Base-by-base conservation (phyloP, 352 stramenopile species). In the Phytophthora cactorum region DNA sequence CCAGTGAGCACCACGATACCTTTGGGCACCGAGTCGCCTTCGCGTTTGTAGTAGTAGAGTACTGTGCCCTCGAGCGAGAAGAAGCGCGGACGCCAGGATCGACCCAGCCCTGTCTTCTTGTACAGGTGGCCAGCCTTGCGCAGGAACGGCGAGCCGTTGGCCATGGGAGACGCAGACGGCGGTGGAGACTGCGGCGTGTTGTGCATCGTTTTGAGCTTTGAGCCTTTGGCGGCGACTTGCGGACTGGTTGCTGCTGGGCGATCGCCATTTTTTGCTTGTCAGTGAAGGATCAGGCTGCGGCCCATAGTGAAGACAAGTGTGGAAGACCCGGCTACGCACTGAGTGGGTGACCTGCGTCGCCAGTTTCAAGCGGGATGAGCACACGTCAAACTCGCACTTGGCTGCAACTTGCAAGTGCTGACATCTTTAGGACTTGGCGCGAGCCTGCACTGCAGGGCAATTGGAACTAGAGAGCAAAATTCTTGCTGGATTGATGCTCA, bases 31-130 rank as follows among this genome's bases (percentile, higher is more conserved):
- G 72, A 77, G 62, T 93, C 82, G 58, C 81, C 79, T 32, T 91
- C 78, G 59, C 75, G 82, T 59, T 90, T 91, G 75, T 88, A 93
- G 70, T 89, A 89, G 63, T 86, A 91, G 7, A 91, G 75, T 61
- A 90, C 74, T 3, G 77, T 83, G 51, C 79, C 75, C 56, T 91
- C 83, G 15, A 93, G 70, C 47, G 74, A 81, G 62, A 89, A 89
- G 75, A 72, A 90, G 47, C 81, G 85, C 52, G 81, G 72, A 57
- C 88, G 85, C 83, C 85, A 93, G 15, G 68, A 75, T 14, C 78
- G 77, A 28, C 72, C 65, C 39, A 92, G 59, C 2, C 62, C 81
- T 56, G 79, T 79, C 54, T 85, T 84, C 72, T 92, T 88, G 81
- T 92, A 90, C 45, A 92, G 55, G 32, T 87, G 77, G n/a, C 81